Conservation (phyloP, 148 eudicot genomes). For the Silene uniflora region DNA sequence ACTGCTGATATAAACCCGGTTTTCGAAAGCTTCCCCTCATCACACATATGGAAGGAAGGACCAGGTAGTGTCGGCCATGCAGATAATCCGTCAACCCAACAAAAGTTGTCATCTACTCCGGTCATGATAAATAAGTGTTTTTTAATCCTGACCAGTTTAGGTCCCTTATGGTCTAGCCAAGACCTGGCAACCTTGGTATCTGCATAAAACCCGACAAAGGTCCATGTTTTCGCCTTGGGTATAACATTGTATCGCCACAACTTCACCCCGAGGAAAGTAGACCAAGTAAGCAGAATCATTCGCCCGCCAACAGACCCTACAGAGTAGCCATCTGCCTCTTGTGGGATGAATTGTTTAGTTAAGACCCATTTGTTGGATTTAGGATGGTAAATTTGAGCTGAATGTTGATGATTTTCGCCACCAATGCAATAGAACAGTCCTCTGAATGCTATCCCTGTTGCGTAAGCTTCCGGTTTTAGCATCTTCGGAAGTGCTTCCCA, state of each 20-base stretch:
- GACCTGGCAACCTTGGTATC: constrained; percentile 2
- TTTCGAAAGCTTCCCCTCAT: neutral
- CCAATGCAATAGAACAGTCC: constrained; percentile 1
- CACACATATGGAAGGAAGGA: constrained; percentile 4
- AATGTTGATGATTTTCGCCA: neutral
- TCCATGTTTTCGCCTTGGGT: neutral
- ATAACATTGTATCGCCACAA: neutral
- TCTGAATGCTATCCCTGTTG: neutral
- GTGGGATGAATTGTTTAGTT: neutral
- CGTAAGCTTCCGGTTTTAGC: neutral
- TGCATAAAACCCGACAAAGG: neutral
- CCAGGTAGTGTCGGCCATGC: neutral
- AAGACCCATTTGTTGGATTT: neutral
- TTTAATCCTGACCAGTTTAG: neutral
- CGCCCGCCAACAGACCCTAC: neutral
- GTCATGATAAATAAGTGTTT: neutral
- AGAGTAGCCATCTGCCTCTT: constrained; percentile 5
- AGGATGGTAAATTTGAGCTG: constrained; percentile 9
- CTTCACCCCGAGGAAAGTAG: constrained; percentile 5
- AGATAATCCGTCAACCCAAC: neutral
- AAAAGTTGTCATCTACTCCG: neutral
- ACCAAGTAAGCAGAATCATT: constrained; percentile 2
- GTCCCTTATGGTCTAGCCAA: neutral
- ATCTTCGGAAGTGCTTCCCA: constrained; percentile 7
- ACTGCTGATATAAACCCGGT: neutral